Base-by-base conservation (phyloP, 495 filamentous ascomycete genomes). In the Daldinia caldariorum region DNA sequence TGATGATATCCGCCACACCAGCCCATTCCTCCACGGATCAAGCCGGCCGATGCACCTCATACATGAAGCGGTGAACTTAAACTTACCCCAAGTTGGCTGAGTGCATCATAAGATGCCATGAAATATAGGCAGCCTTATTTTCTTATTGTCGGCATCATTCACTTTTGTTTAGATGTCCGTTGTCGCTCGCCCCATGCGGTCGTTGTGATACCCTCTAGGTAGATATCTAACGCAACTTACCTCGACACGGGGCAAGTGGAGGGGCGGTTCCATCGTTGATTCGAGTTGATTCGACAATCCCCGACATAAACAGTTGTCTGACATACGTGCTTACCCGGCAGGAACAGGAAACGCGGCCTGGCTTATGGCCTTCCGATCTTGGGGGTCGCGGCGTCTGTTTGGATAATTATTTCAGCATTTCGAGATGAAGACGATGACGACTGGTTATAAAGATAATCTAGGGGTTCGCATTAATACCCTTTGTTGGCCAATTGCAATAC, bases 201-300 rank as follows among this genome's bases (percentile, higher is more conserved):
- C 16, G 32, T 41, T 66, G 58, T 61, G 67, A 49, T 56, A 63
- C 43, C 50, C 3, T 26, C 26, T 26, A 26, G 26, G 26, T 26
- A 26, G 26, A 3, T 32, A 26, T 22, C 58, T 35, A 31, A 39
- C 57, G 12, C 16, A 47, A 3, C 43, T 63, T 47, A 47, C 56
- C 58, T 32, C 35, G 58, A 63, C 45, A 62, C 55, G 64, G 61
- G 62, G 70, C 62, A 34, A 43, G 41, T 77, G 78, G 78, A 79
- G 78, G 76, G 77, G 34, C 68, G 73, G 35, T 26, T 22, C 10
- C 0, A 49, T 61, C 56, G 57, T 50, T 81, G 77, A 81, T 81
- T 82, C 70, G 77, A 70, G 57, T 50, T 81, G 77, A 81, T 81
- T 82, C 70, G 76, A 70, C 79, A 79, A 81, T 81, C 70, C 74